Evolutionary conservation across 495 filamentous ascomycete genomes (phyloP), one percentile per base, ranked within the genome.

Genomic region (Friedmanniomyces endolithicus): DNA sequence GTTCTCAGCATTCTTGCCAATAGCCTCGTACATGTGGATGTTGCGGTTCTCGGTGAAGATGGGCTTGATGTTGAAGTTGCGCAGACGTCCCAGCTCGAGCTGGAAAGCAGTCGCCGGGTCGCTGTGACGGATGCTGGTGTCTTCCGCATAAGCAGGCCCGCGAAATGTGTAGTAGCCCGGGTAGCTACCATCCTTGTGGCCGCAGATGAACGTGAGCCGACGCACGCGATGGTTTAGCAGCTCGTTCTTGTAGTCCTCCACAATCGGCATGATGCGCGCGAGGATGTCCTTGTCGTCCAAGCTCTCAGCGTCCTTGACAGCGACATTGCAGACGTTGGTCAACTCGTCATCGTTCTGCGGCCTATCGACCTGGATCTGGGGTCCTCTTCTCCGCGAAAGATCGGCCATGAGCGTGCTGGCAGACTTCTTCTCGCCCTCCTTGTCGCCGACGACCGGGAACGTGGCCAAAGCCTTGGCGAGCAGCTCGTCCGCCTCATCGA

Each of bases 31-130:
- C 48, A 98, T 88, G 72, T 97, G 94, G 57, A 98, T 96, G 73
- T 94, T 95, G 58, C 90, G 83, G 74, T 98, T 98, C 70, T 97
- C 90, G 0, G 94, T 97, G 75, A 98, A 98, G 41, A 97, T 87
- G 0, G 92, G 90, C 71, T 88, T 92, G 73, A 97, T 90, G 70
- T 85, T 83, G 81, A 98, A 98, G 69, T 96, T 97, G 63, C 87
- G 85, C 40, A 98, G 80, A 71, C 92, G 84, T 20, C 84, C 82
- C 55, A 98, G 79, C 70, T 98, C 92, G 63, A 96, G 83, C 77
- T 98, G 92, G 86, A 97, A 98, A 63, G 92, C 89, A 64, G 95
- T 74, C 48, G 92, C 90, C 40, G 92, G 92, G 72, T 98, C 92
- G 56, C 81, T 90, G 71, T 98, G 94, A 73, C 92, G 90, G 70